These are phyloP conservation scores for Pistacia integerrima DNA, from an alignment of 345 rosid genomes.

Conservation along the genomic window DNA sequence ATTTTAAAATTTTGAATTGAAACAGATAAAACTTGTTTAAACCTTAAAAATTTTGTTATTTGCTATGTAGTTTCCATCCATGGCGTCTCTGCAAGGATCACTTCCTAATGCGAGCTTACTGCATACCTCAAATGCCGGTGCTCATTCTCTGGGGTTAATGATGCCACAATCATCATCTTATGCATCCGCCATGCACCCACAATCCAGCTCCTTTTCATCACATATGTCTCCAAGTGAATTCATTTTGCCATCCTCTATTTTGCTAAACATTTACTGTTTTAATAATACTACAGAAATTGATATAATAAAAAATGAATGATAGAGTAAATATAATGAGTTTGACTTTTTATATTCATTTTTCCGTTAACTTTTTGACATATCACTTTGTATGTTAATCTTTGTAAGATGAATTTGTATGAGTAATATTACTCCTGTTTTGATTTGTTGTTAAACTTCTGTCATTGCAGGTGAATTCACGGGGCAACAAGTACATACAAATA, in stretches of 20 bases:
- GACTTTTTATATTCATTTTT: no score
- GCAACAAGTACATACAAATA: slow-evolving; percentile 38
- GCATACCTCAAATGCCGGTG: slow-evolving; percentile 28
- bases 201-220: slow-evolving; percentile 36
- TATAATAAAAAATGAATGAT: no score
- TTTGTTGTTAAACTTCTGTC: not conserved
- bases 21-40: slow-evolving; percentile 6
- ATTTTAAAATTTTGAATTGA: not conserved
- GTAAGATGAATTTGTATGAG: no score
- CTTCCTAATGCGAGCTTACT: slow-evolving; percentile 30
- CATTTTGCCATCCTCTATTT: slow-evolving; percentile 3
- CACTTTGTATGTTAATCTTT: no score
- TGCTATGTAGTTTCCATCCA: slow-evolving; percentile 47
- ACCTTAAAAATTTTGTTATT: not conserved
- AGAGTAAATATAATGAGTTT: no score
- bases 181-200: slow-evolving; percentile 26
- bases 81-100: slow-evolving; percentile 40
- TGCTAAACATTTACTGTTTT: not conserved
- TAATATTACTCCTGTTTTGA: not conserved
- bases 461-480: slow-evolving; percentile 48
- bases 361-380: no score
- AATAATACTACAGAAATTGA: no score
- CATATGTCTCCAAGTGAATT: slow-evolving; percentile 42
- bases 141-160: slow-evolving; percentile 39
- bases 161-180: slow-evolving; percentile 41